These are phyloP conservation scores for Intubia oerlemansii DNA, from an alignment of 2,329 filamentous ascomycete genomes.

Conservation along the genomic window DNA sequence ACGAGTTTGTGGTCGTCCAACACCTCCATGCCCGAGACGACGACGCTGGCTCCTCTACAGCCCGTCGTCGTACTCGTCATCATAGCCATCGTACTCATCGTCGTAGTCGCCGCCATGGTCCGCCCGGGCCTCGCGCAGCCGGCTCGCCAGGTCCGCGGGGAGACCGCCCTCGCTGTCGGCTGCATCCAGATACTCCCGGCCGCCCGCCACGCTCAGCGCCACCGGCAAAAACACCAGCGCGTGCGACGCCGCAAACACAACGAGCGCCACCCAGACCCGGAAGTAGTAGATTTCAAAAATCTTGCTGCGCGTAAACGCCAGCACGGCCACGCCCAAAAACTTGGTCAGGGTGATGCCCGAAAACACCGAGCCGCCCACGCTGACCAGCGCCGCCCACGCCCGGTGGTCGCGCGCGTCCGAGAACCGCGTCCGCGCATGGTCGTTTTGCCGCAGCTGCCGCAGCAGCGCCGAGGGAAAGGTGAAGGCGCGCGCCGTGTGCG, in stretches of 20 bases:
- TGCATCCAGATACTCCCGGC: slow-evolving; percentile 61
- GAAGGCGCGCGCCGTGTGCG: slow-evolving; percentile 87
- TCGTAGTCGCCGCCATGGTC: slow-evolving; percentile 68
- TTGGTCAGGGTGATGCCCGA: slow-evolving; percentile 95
- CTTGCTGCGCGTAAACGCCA: slow-evolving; percentile 90
- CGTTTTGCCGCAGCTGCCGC: slow-evolving; percentile 62
- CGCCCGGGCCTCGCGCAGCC: slow-evolving; percentile 36
- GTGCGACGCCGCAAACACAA: slow-evolving; percentile 73
- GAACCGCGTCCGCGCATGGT: slow-evolving; percentile 59
- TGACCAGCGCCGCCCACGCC: slow-evolving; percentile 82
- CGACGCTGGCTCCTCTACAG: slow-evolving; percentile 1
- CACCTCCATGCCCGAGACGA: no score
- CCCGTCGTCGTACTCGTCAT: slow-evolving; percentile 48
- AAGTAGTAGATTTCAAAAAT: slow-evolving; percentile 99
- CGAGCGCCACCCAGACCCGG: slow-evolving; percentile 81
- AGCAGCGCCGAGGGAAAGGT: slow-evolving; percentile 74
- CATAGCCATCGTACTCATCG: slow-evolving; percentile 50
- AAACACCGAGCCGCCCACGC: slow-evolving; percentile 86
- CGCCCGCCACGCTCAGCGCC: slow-evolving; percentile 65
- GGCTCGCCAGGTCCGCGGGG: slow-evolving; percentile 65
- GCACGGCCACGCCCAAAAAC: slow-evolving; percentile 70
- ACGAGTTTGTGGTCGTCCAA: no score
- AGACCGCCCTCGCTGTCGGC: slow-evolving; percentile 72
- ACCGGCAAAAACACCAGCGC: slow-evolving; percentile 85
- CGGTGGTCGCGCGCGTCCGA: slow-evolving; percentile 55